A percentile compares a stretch with the other conserved stretches of the same genome.
phyloP scores from a whole-genome alignment of 2,329 filamentous ascomycete species.

The Penicillium sclerotiorum region DNA sequence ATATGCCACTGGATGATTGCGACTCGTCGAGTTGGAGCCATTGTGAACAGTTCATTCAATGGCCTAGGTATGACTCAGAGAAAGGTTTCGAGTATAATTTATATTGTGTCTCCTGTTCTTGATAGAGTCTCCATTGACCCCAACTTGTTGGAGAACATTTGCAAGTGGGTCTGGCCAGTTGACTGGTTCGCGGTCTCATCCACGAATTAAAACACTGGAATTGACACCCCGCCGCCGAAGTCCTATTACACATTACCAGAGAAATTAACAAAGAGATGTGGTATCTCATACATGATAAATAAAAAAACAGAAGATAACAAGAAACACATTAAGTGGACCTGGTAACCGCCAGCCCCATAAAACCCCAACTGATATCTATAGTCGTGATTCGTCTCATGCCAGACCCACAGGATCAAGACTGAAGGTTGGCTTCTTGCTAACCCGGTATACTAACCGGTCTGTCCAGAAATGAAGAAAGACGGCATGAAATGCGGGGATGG shows the following conservation, averaged over 20 bases:
- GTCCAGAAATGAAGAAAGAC: constrained; percentile 72
- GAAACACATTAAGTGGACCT: too few relatives aligned
- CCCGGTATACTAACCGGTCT: constrained; percentile 68
- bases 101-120: neutral
- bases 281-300: neutral
- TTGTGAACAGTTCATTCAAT: constrained; percentile 8
- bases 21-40: constrained; percentile 36
- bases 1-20: constrained; percentile 43
- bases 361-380: neutral
- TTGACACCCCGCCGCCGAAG: constrained; percentile 8
- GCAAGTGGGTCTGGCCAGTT: too few relatives aligned
- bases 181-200: constrained; percentile 8
- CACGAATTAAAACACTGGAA: constrained; percentile 6
- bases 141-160: constrained; percentile 27
- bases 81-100: neutral
- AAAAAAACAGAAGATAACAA: neutral
- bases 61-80: neutral
- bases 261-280: neutral
- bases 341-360: too few relatives aligned
- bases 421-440: constrained; percentile 66
- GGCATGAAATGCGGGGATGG: constrained; percentile 68
- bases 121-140: constrained; percentile 12
- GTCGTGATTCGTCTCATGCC: constrained; percentile 1
- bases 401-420: constrained; percentile 11
- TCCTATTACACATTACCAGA: constrained; percentile 8